phyloP scores from a whole-genome alignment of 805 yeast genomes.

The Ogataea philodendri region DNA sequence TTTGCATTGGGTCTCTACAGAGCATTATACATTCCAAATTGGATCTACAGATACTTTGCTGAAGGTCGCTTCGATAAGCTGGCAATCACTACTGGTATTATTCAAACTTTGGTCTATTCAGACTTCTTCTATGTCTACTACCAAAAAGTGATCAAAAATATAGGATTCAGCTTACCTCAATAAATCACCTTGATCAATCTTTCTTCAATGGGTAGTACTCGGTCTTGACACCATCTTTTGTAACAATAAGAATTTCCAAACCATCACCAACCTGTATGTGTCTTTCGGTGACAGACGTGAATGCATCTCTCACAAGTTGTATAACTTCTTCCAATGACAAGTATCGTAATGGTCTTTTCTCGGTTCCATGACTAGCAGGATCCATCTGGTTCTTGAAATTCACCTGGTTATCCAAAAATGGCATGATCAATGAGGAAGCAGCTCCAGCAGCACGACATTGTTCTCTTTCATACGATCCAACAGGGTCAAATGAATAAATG shows the following conservation, averaged over 20 bases:
- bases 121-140: slow-evolving; percentile 96
- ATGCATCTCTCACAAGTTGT: slow-evolving; percentile 87
- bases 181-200: slow-evolving; percentile 48
- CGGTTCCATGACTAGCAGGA: slow-evolving; percentile 70
- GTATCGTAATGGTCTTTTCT: slow-evolving; percentile 58
- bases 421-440: slow-evolving; percentile 94
- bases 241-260: slow-evolving; percentile 82
- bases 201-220: slow-evolving; percentile 85
- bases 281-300: slow-evolving; percentile 95
- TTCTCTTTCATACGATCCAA: slow-evolving; percentile 96
- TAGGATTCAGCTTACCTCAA: slow-evolving; percentile 60
- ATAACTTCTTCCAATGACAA: slow-evolving; percentile 82
- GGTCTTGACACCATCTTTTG: slow-evolving; percentile 86
- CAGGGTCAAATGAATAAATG: slow-evolving; percentile 94
- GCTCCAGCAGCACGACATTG: slow-evolving; percentile 98
- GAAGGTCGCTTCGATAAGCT: slow-evolving; percentile 68
- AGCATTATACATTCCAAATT: slow-evolving; percentile 87
- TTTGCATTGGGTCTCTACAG: slow-evolving; percentile 91
- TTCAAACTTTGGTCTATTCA: slow-evolving; percentile 86
- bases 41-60: slow-evolving; percentile 80
- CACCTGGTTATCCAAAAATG: slow-evolving; percentile 96
- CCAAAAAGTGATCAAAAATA: slow-evolving; percentile 72
- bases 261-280: slow-evolving; percentile 99
- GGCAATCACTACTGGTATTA: slow-evolving; percentile 72
- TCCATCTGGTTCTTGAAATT: slow-evolving; percentile 90